Base-by-base conservation (phyloP, 805 yeast genomes). In the Dipodascus albidus region DNA sequence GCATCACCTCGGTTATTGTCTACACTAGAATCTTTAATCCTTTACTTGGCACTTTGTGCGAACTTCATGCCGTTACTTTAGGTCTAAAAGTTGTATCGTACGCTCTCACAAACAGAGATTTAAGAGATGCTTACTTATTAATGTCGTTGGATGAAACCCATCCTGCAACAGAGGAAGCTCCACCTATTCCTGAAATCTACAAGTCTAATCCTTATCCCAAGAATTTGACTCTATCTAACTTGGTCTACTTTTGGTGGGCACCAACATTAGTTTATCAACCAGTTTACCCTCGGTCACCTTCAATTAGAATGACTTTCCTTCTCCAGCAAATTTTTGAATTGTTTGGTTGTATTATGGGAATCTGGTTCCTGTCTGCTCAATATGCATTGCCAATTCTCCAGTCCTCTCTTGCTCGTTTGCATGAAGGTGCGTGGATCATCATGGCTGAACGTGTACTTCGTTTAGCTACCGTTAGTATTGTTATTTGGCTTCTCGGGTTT, bases 241-340 rank as follows among this genome's bases (percentile, higher is more conserved):
- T 71, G 20, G 58, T 66, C 9, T 69, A 70, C 57, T 75, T 69
- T 60, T 69, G 75, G 73, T 65, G 67, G 61, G 74, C 76, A 0
- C 79, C 79, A 1, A 74, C 79, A 2, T 64, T 74, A 50, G 70
- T 74, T 8, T 74, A 74, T 58, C 79, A 74, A 60, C 79, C 79
- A 1, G 74, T 68, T 6, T 74, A 74, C 57, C 79, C 79, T 3
- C 61, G 68, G 19, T 61, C 69, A 6, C 57, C 61, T 1, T 53
- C 59, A 15, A 61, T 68, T 31, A 59, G 74, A 21, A 57, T 63
- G 50, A 59, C 63, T n/a, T 67, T 65, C 51, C 60, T 70, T 31
- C 42, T 66, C 21, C 61, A 67, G 35, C 64, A 74, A 19, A 48
- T 69, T 6, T 56, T 61, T n/a, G 78, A 71, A 55, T 63, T 74